Evolutionary conservation across 1,284 basidiomycete genomes (phyloP).

Genomic region (Moesziomyces globuligerus): DNA sequence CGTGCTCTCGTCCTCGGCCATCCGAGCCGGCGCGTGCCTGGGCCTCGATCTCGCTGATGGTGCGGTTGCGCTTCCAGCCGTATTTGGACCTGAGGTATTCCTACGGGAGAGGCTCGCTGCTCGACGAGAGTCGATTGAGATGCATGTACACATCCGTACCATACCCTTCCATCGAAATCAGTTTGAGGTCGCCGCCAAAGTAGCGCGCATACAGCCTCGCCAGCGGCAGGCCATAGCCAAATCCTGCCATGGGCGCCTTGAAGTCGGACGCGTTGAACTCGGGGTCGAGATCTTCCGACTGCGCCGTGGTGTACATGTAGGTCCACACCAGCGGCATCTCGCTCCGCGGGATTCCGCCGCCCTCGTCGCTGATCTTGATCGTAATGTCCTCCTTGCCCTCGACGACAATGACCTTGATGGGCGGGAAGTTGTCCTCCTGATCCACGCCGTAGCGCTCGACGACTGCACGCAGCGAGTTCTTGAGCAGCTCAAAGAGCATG

Average conservation of each 20-base stretch:
- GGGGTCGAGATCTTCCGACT: conserved; percentile 82
- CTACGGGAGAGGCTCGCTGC: conserved; percentile 69
- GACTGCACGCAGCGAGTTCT: conserved; percentile 95
- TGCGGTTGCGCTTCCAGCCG: conserved; percentile 48
- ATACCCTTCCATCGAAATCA: conserved; percentile 94
- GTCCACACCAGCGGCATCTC: conserved; percentile 98
- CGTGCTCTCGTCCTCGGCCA: conserved; percentile 1
- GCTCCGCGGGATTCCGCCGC: conserved; percentile 89
- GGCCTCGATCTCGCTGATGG: conserved; percentile 46
- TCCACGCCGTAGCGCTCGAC: conserved; percentile 91
- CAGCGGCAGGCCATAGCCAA: conserved; percentile 84
- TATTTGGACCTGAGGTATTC: conserved; percentile 54
- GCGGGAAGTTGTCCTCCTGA: conserved; percentile 82
- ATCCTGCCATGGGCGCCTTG: conserved; percentile 98
- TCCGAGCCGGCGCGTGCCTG: conserved; percentile 16
- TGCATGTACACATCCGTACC: conserved; percentile 80
- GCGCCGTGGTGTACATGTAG: conserved; percentile 97
- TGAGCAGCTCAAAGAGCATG: conserved; percentile 97
- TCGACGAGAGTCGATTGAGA: conserved; percentile 76
- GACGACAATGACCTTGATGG: conserved; percentile 96
- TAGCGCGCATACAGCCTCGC: conserved; percentile 87
- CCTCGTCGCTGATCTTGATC: conserved; percentile 96
- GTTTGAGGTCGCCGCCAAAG: conserved; percentile 93
- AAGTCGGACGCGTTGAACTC: conserved; percentile 92
- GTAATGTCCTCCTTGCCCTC: conserved; percentile 88